Evolutionary conservation across 805 yeast species (phyloP), one percentile per base, ranked within the genome.

Genomic region (Starmera dryadoides): DNA sequence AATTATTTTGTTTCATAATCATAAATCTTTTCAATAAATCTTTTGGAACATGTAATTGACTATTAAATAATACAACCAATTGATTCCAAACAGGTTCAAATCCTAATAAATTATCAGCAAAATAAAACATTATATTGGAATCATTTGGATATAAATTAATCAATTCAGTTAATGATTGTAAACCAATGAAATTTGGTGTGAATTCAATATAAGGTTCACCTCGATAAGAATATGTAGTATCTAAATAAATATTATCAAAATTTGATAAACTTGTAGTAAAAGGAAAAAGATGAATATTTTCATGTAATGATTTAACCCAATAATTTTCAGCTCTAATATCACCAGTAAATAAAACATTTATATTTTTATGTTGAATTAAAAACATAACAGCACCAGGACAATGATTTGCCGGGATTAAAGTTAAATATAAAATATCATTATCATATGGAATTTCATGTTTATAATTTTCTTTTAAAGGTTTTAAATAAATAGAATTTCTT

Each of bases 351-450:
- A 78, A 58, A 1, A 77, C 68, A 0, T 74, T 52, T 9, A 42
- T 41, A 12, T 37, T 30, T 1, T 37, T 33, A 14, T 55, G 55
- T 42, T 71, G 72, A 2, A 78, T 41, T 22, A 78, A 60, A 41
- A 73, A 70, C 78, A 77, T 73, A 2, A 66, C 62, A 4, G 80
- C 64, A 4, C 83, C 84, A 11, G 80, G 75, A 48, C 84, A 78
- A 46, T 78, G 85, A 48, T 76, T 66, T 1, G 78, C 67, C 6
- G 67, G 67, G 3, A 78, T 60, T 21, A 71, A 48, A 1, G 76
- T 68, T 2, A 77, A 54, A 6, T 39, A 50, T 6, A 75, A 36
- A 1, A 44, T 14, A 50, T 4, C 4, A 8, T n/a, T n/a, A 25
- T 25, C 12, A 12, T 53, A 34, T 50, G 37, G 1, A 49, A 56